Base-by-base conservation (phyloP, 129 eudicot genomes). In the Tanacetum coccineum region DNA sequence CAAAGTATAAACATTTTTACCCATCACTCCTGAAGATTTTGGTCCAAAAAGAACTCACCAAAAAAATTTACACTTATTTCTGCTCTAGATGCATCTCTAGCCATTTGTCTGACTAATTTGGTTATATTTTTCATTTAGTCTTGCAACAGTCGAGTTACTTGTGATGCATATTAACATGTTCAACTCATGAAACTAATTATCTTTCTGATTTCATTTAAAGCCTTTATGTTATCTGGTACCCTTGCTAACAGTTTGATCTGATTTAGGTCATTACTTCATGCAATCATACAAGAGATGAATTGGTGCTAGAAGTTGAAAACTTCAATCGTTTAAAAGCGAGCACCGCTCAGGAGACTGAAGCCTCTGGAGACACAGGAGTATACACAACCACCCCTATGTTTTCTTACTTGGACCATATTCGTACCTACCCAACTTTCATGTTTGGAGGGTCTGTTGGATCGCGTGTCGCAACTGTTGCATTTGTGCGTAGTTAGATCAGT, bases 391-490 rank as follows among this genome's bases (percentile, higher is more conserved):
- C 80, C 2, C 64, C 82, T 14, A 56, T 70, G 32, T 89, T 94
- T 79, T 78, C 82, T 53, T 89, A 89, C 71, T 44, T 89, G 61
- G 99, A 94, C 67, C 99, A 94, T 60, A 77, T 94, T 46, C 95
- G 99, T 20, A 60, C 93, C 7, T 94, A 89, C 70, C 99, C 99
- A 6, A 94, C 99, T 28, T 94, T 94, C 70, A 82, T 71, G 95
- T 94, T 94, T 67, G 99, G 99, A 64, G 99, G 99, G 66, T 77
- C 94, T 19, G 94, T 85, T 13, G 99, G 99, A 44, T 82, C 99
- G 0, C 97, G 99, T 39, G 97, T 94, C 57, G 96, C 95, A 13
- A 89, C 99, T 0, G 97, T 94, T 36, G 99, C 95, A 22, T 94
- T 94, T 85, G 73, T 84, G 51, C 86, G 97, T 52, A 89, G 76